A percentile compares a stretch with the other conserved stretches of the same genome.
Conservation (phyloP, 495 filamentous ascomycete species). For the Neurospora hispaniola region DNA sequence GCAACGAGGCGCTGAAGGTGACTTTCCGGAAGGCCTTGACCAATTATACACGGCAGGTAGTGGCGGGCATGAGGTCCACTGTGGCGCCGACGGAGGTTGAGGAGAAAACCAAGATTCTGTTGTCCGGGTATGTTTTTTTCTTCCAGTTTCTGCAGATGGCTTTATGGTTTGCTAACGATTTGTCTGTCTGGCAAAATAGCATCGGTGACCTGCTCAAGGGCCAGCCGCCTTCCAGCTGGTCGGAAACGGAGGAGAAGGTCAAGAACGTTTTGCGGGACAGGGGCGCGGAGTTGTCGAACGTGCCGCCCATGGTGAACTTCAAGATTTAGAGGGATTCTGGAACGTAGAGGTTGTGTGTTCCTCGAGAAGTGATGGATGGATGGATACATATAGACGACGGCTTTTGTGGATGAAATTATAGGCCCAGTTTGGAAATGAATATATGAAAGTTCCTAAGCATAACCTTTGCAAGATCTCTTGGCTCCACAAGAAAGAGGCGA, state of each 20-base stretch:
- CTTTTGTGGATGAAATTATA: not conserved
- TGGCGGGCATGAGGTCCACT: not conserved
- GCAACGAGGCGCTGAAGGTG: not conserved
- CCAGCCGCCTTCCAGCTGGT: not conserved
- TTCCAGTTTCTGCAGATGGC: not conserved
- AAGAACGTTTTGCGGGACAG: not conserved
- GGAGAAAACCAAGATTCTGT: not conserved
- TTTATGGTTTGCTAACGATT: not conserved
- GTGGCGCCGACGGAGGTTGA: not conserved
- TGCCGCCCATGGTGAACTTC: not conserved
- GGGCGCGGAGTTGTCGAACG: not conserved
- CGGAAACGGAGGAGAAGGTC: not conserved
- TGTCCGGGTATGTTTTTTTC: not conserved
- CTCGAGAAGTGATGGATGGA: not conserved
- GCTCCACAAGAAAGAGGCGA: no score
- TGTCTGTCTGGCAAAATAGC: not conserved
- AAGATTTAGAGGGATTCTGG: not conserved
- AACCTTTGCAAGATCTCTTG: not conserved
- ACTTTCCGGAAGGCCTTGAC: not conserved
- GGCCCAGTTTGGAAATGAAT: not conserved
- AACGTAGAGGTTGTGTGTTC: not conserved
- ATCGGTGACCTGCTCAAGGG: not conserved
- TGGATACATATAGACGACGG: not conserved
- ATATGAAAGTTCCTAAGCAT: not conserved
- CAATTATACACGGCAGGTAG: not conserved